These are phyloP conservation scores for Populus deltoides DNA, from an alignment of 345 rosid genomes.

Conservation along the genomic window DNA sequence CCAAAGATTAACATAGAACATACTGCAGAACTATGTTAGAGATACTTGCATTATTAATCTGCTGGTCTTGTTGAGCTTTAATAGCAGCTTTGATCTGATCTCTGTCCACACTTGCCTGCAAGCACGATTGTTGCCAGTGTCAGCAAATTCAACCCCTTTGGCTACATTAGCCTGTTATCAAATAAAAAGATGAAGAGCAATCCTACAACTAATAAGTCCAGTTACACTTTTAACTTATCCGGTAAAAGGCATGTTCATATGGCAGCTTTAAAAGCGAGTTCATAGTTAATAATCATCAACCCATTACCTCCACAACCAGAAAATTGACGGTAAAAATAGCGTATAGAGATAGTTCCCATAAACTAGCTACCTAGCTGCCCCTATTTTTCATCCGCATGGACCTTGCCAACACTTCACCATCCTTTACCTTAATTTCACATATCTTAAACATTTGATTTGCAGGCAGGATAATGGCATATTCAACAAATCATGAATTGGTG, in stretches of 20 bases:
- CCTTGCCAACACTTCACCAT: neutral
- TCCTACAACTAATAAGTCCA: neutral
- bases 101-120: slow-evolving; percentile 82
- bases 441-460: neutral
- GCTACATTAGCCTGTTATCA: neutral
- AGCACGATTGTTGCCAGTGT: neutral
- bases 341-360: neutral
- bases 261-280: neutral
- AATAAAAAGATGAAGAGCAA: neutral
- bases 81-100: slow-evolving; percentile 98
- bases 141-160: neutral
- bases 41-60: slow-evolving; percentile 76
- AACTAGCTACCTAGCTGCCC: neutral
- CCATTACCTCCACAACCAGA: neutral
- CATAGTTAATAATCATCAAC: neutral
- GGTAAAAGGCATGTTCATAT: neutral
- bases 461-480: neutral
- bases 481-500: neutral
- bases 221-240: neutral
- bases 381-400: neutral
- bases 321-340: too few relatives aligned
- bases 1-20: neutral
- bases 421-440: neutral
- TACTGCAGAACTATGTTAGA: neutral
- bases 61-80: slow-evolving; percentile 96